phyloP scores from a whole-genome alignment of 2,329 filamentous ascomycete species.

The Fusarium sp. region DNA sequence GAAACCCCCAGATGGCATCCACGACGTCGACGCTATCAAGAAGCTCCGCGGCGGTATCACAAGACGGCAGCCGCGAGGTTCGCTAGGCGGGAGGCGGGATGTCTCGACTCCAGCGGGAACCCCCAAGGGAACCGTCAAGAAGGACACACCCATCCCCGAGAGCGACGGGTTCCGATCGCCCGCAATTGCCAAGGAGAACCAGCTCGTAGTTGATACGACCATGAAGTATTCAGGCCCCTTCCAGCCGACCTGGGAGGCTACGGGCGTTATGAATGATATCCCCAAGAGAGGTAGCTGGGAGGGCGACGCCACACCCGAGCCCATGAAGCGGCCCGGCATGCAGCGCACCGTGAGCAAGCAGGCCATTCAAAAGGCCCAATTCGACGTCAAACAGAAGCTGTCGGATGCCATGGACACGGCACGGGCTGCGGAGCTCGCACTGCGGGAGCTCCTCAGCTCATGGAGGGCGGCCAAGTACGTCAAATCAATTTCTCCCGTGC shows the following conservation, averaged over 20 bases:
- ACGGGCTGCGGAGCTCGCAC: conserved; percentile 81
- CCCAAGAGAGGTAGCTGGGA: conserved; percentile 53
- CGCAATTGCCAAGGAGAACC: conserved; percentile 53
- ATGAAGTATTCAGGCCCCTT: conserved; percentile 61
- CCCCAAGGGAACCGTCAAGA: conserved; percentile 53
- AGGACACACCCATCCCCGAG: conserved; percentile 53
- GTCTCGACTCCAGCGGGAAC: conserved; percentile 66
- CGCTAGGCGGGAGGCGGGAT: conserved; percentile 64
- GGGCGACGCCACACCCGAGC: conserved; percentile 48
- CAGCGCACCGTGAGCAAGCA: conserved; percentile 60
- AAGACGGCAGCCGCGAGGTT: conserved; percentile 77
- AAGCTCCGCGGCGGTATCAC: conserved; percentile 87
- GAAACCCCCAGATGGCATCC: conserved; percentile 82
- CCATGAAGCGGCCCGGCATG: conserved; percentile 48
- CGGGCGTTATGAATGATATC: conserved; percentile 79
- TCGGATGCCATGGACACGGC: conserved; percentile 79
- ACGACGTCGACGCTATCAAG: conserved; percentile 88
- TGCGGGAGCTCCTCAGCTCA: conserved; percentile 82
- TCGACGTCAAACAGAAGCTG: conserved; percentile 69
- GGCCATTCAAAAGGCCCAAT: conserved; percentile 64
- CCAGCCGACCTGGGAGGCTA: conserved; percentile 75
- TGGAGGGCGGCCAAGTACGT: conserved; percentile 82
- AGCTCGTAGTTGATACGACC: conserved; percentile 55
- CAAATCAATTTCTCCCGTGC: background rate
- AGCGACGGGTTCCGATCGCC: conserved; percentile 50